These are phyloP conservation scores for Pythium phragmitis DNA, from an alignment of 352 stramenopile genomes.

Conservation along the genomic window DNA sequence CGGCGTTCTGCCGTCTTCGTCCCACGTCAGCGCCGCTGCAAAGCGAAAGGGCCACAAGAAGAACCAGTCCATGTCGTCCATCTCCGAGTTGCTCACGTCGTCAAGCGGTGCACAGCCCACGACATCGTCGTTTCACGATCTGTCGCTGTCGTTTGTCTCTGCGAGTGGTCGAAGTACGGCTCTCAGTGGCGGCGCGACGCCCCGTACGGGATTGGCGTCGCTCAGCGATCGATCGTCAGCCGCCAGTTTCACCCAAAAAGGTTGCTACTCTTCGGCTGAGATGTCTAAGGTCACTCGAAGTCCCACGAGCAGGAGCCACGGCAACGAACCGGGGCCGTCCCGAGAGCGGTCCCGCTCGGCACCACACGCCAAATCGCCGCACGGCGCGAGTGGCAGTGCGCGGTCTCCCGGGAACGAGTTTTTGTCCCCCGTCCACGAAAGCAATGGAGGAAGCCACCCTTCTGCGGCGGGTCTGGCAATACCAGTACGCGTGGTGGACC, in stretches of 20 bases:
- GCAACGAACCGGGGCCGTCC: conserved; percentile 24
- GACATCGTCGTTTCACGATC: conserved; percentile 66
- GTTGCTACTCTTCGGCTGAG: background rate
- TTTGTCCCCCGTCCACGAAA: conserved; percentile 32
- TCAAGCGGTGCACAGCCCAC: conserved; percentile 11
- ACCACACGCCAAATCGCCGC: conserved; percentile 35
- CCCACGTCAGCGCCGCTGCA: conserved; percentile 28
- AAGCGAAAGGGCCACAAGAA: conserved; percentile 85
- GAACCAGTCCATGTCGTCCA: conserved; percentile 88
- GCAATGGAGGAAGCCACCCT: conserved; percentile 13
- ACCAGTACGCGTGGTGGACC: conserved; percentile 47
- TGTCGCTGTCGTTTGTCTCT: conserved; percentile 39
- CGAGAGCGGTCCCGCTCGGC: conserved; percentile 61
- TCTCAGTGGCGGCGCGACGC: conserved; percentile 54
- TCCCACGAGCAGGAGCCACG: conserved; percentile 21
- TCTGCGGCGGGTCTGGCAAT: background rate
- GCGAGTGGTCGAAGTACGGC: conserved; percentile 31
- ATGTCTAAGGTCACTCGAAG: conserved; percentile 12
- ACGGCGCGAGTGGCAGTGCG: background rate
- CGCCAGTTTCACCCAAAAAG: background rate
- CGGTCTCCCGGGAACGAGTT: conserved; percentile 14
- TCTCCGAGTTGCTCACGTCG: conserved; percentile 78
- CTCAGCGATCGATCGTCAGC: conserved; percentile 50
- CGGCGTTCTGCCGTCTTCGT: conserved; percentile 34
- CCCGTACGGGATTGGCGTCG: conserved; percentile 67